A percentile compares a stretch with the other conserved stretches of the same genome.
These are phyloP conservation scores for Leucogyrophana mollusca DNA, from an alignment of 768 basidiomycete genomes.

Conservation along the genomic window DNA sequence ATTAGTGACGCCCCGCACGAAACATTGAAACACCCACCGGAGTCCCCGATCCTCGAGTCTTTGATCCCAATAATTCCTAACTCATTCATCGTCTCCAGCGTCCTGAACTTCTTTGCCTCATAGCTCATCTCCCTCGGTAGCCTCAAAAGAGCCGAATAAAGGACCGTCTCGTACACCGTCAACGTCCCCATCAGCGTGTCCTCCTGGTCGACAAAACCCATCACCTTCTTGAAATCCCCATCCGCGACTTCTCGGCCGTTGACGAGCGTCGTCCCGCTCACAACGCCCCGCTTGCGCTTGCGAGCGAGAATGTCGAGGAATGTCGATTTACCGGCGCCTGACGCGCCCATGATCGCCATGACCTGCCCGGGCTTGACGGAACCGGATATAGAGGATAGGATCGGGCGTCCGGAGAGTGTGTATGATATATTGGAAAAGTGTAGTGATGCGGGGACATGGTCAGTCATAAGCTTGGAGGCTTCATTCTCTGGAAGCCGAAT, in stretches of 20 bases:
- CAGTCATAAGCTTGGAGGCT: slow-evolving; percentile 82
- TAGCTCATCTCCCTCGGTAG: slow-evolving; percentile 93
- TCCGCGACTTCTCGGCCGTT: slow-evolving; percentile 81
- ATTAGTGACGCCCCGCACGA: background rate
- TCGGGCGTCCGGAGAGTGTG: slow-evolving; percentile 57
- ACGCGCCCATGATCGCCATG: slow-evolving; percentile 96
- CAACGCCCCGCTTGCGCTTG: slow-evolving; percentile 79
- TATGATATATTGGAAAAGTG: slow-evolving; percentile 89
- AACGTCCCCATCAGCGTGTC: slow-evolving; percentile 96
- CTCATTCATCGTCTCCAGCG: slow-evolving; percentile 95
- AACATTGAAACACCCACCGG: slow-evolving; percentile 48
- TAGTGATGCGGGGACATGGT: slow-evolving; percentile 92
- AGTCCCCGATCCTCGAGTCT: slow-evolving; percentile 86
- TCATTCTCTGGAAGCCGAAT: slow-evolving; percentile 83
- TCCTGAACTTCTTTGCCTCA: slow-evolving; percentile 93
- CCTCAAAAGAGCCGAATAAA: slow-evolving; percentile 89
- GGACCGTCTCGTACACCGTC: slow-evolving; percentile 96
- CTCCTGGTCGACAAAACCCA: slow-evolving; percentile 97
- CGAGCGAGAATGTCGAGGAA: slow-evolving; percentile 94
- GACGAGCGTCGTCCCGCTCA: slow-evolving; percentile 74
- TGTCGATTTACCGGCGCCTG: slow-evolving; percentile 95
- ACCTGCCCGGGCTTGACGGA: slow-evolving; percentile 85
- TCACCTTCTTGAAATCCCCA: slow-evolving; percentile 77
- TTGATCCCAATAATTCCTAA: slow-evolving; percentile 90
- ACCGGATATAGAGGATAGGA: slow-evolving; percentile 83